Conservation (phyloP, 1,284 basidiomycete species). For the Leccinum discolor region DNA sequence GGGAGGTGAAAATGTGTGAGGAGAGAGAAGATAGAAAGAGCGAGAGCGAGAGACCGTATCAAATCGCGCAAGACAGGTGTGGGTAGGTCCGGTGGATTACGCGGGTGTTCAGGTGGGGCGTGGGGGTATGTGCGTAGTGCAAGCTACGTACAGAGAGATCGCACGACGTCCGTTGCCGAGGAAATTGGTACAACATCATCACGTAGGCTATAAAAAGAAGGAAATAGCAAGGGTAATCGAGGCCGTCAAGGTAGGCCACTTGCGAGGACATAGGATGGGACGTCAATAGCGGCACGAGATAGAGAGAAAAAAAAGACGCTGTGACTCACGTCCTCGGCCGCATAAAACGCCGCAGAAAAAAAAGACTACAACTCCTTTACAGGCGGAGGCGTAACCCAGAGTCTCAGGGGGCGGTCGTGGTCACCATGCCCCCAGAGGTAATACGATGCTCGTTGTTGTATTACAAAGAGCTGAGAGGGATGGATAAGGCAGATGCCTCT, state of each 20-base stretch:
- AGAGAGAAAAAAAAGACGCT: not conserved
- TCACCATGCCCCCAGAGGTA: slow-evolving; percentile 33
- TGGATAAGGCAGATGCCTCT: slow-evolving; percentile 28
- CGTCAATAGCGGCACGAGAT: too few relatives aligned
- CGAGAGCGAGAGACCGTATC: not conserved
- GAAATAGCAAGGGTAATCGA: not conserved
- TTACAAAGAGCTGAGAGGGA: slow-evolving; percentile 28
- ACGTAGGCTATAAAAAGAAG: not conserved
- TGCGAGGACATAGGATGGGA: not conserved
- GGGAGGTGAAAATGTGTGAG: not conserved
- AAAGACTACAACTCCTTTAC: not conserved
- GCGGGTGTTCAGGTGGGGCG: not conserved
- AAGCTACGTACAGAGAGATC: not conserved
- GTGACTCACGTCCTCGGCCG: slow-evolving; percentile 17
- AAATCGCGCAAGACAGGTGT: slow-evolving; percentile 2
- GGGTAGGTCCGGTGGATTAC: not conserved
- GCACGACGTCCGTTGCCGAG: slow-evolving; percentile 1
- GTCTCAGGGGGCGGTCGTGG: slow-evolving; percentile 25
- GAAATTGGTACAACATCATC: slow-evolving; percentile 13
- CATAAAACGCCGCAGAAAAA: not conserved
- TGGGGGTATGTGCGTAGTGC: not conserved
- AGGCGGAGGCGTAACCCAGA: slow-evolving; percentile 26
- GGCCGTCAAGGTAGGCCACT: not conserved
- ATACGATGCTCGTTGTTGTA: slow-evolving; percentile 33
- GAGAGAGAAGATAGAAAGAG: not conserved